Base-by-base conservation (phyloP, 1,139 yeast genomes). In the Arxiozyma bovina region DNA sequence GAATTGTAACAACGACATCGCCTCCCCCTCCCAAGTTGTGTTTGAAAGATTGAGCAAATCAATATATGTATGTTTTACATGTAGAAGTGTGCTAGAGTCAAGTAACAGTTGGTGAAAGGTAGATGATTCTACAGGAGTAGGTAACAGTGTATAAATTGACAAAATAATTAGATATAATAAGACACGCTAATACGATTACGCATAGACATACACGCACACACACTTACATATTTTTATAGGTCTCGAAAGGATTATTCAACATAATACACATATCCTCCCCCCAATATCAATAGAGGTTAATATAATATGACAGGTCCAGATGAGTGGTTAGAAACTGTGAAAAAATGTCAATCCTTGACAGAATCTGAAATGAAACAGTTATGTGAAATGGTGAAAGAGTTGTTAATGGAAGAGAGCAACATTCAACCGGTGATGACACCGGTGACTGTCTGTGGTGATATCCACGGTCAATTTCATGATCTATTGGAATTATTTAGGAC, bases 381-480 rank as follows among this genome's bases (percentile, higher is more conserved):
- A 51, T 93, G 99, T 72, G 99, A 93, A 72, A 80, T 87, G 75
- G 97, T 89, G 53, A 89, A 89, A 68, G 96, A 88, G 66, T 73
- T 89, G 48, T 70, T 89, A 56, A 89, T 89, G 96, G 96, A 89
- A 69, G 96, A 89, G 70, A 86, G 93, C 48, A 93, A 93, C 70
- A 91, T 93, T 61, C 98, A 93, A 68, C 98, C 99, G 0, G 98
- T 93, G 17, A 89, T 85, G 69, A 83, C 94, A 42, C 99, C 99
- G 1, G 98, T 93, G n/a, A 90, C 97, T 1, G 97, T 93, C 17
- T 93, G 98, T 76, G 99, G 99, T 61, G 99, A 93, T 72, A 95
- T 93, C 61, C 99, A 93, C 72, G 99, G 99, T 8, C 99, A 93
- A 71, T 93, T 93, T 70, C 98, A 93, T 68, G 99, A 93, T 71